Conservation (phyloP, 1,284 basidiomycete genomes). For the Malassezia vespertilionis region DNA sequence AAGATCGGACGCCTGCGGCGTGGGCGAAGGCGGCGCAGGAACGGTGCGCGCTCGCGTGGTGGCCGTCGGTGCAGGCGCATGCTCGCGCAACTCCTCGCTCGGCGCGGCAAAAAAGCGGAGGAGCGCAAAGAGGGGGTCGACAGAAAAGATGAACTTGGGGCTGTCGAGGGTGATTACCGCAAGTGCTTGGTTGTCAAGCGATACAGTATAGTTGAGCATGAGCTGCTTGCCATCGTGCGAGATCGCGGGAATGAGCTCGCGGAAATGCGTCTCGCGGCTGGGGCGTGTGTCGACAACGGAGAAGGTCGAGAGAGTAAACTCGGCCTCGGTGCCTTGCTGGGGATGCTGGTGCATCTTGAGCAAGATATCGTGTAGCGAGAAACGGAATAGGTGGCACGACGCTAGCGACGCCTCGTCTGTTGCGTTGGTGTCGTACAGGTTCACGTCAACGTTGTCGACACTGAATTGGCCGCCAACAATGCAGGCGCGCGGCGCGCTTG, state of each 20-base stretch:
- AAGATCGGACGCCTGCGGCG: not conserved
- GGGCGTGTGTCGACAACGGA: conserved; percentile 79
- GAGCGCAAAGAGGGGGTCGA: conserved; percentile 82
- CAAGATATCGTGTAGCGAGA: conserved; percentile 63
- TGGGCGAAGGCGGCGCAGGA: not conserved
- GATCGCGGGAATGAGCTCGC: conserved; percentile 88
- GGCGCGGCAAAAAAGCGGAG: conserved; percentile 61
- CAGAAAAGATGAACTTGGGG: conserved; percentile 81
- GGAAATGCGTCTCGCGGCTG: conserved; percentile 66
- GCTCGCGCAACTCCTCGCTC: not conserved
- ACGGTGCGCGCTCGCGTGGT: not conserved
- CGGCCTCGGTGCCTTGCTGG: conserved; percentile 72
- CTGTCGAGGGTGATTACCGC: conserved; percentile 83
- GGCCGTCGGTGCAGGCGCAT: not conserved
- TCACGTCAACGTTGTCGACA: not conserved
- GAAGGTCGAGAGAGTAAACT: conserved; percentile 76
- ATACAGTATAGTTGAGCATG: conserved; percentile 77
- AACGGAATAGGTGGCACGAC: conserved; percentile 7
- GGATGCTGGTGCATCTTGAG: conserved; percentile 76
- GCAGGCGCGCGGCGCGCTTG: not conserved
- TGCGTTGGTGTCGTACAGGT: conserved; percentile 8
- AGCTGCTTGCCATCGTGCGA: conserved; percentile 83
- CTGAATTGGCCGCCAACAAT: conserved; percentile 3
- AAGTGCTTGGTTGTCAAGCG: conserved; percentile 57
- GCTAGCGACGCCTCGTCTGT: not conserved